Conservation (phyloP, 495 filamentous ascomycete genomes). For the Acidomyces sp. region DNA sequence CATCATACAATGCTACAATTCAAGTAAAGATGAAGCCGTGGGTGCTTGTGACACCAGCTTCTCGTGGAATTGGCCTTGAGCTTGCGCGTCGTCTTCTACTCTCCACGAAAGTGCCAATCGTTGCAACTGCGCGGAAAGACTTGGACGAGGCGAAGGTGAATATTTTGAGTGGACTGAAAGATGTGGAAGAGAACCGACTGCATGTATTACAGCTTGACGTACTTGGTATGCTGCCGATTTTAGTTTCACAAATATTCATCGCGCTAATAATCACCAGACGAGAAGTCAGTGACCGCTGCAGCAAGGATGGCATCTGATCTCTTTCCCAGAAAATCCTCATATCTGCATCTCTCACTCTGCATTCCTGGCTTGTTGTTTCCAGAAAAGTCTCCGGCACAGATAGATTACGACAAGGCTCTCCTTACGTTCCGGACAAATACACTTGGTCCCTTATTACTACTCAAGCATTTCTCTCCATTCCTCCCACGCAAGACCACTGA, state of each 20-base stretch:
- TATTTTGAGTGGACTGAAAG: constrained; percentile 40
- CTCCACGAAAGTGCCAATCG: constrained; percentile 51
- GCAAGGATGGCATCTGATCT: constrained; percentile 23
- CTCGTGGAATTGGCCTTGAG: constrained; percentile 61
- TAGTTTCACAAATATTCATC: not conserved
- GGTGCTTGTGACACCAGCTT: constrained; percentile 49
- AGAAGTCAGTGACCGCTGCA: constrained; percentile 35
- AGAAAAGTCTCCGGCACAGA: constrained; percentile 55
- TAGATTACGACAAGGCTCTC: constrained; percentile 43
- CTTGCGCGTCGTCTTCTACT: constrained; percentile 53
- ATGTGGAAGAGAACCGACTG: constrained; percentile 35
- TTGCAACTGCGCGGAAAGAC: constrained; percentile 57
- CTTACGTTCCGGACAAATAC: constrained; percentile 56
- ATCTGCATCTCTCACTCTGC: constrained; percentile 56
- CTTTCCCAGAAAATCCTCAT: constrained; percentile 37
- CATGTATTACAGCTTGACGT: constrained; percentile 47
- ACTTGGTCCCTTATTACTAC: constrained; percentile 58
- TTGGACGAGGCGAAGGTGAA: constrained; percentile 36
- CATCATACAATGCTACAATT: too few relatives aligned
- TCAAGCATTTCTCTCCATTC: constrained; percentile 58
- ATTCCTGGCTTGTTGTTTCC: constrained; percentile 62
- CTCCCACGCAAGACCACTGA: constrained; percentile 41
- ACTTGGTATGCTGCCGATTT: constrained; percentile 31
- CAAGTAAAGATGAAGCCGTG: constrained; percentile 28
- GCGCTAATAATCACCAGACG: too few relatives aligned